Conservation (phyloP, 1,284 basidiomycete genomes). For the Ganoderma leucocontextum region DNA sequence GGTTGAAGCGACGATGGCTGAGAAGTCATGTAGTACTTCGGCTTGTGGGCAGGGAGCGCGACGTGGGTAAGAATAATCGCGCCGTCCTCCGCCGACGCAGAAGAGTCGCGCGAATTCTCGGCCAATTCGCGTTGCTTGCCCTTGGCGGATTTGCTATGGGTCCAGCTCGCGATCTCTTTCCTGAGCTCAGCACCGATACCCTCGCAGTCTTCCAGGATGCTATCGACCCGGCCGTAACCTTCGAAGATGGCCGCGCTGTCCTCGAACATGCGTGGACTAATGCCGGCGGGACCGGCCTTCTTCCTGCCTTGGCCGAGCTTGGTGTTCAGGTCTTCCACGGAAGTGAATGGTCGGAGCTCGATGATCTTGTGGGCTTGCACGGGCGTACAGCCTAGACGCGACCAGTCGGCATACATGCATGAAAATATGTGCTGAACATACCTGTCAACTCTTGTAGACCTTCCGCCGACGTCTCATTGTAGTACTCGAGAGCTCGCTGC, state of each 20-base stretch:
- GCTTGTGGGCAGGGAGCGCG: conserved; percentile 48
- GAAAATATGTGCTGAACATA: conserved; percentile 47
- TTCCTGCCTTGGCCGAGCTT: conserved; percentile 87
- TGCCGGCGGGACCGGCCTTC: conserved; percentile 81
- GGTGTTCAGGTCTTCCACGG: conserved; percentile 79
- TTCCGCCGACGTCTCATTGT: conserved; percentile 80
- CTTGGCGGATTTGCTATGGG: conserved; percentile 49
- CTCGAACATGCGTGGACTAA: conserved; percentile 91
- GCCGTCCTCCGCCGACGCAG: conserved; percentile 57
- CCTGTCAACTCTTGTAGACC: conserved; percentile 91
- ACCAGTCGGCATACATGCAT: conserved; percentile 23
- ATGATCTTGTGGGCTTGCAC: conserved; percentile 88
- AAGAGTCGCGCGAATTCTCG: conserved; percentile 32
- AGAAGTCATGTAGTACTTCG: conserved; percentile 72
- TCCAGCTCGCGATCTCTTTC: conserved; percentile 84
- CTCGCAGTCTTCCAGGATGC: conserved; percentile 90
- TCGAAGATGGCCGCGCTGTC: conserved; percentile 90
- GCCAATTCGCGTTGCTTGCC: conserved; percentile 50
- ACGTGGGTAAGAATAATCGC: conserved; percentile 63
- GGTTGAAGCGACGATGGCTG: conserved; percentile 81
- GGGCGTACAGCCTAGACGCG: conserved; percentile 75
- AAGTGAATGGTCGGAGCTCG: conserved; percentile 81
- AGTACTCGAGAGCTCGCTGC: conserved; percentile 78
- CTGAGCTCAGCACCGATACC: conserved; percentile 77
- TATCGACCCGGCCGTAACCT: conserved; percentile 92